A percentile compares a stretch with the other conserved stretches of the same genome.
Conservation (phyloP, 441 rosid genomes). For the Erysimum cheiri region DNA sequence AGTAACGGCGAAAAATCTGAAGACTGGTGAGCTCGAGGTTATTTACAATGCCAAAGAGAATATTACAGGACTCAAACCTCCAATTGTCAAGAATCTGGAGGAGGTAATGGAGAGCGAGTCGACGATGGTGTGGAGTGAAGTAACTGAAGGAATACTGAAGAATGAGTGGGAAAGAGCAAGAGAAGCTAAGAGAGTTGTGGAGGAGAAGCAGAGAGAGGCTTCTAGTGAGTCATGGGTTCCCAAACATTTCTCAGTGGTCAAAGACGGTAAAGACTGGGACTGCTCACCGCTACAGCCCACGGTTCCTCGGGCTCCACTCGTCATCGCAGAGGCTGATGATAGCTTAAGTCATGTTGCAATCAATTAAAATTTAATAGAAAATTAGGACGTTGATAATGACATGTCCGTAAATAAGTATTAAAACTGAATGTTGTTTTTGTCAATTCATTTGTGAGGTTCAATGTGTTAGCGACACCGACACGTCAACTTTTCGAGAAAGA, state of each 20-base stretch:
- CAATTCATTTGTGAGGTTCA: background rate
- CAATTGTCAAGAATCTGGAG: conserved; percentile 37
- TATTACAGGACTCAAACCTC: conserved; percentile 38
- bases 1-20: conserved; percentile 30
- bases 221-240: conserved; percentile 69
- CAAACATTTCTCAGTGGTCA: conserved; percentile 55
- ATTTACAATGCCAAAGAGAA: conserved; percentile 37
- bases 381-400: background rate
- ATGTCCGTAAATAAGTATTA: background rate
- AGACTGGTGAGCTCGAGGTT: conserved; percentile 36
- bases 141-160: conserved; percentile 60
- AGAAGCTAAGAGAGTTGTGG: conserved; percentile 66
- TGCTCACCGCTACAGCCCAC: conserved; percentile 56
- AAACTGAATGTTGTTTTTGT: background rate
- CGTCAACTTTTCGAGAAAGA: background rate
- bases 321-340: conserved; percentile 44
- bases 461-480: background rate
- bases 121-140: conserved; percentile 65
- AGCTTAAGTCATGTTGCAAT: conserved; percentile 2
- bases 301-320: conserved; percentile 76
- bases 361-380: background rate
- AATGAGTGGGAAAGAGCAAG: conserved; percentile 78
- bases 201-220: conserved; percentile 66
- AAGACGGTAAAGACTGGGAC: conserved; percentile 59
- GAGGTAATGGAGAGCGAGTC: conserved; percentile 66